Percentiles rank a stretch among this genome's conserved stretches.
Evolutionary conservation across 805 yeast species (phyloP).

Genomic region (Kuraishia piskuri): DNA sequence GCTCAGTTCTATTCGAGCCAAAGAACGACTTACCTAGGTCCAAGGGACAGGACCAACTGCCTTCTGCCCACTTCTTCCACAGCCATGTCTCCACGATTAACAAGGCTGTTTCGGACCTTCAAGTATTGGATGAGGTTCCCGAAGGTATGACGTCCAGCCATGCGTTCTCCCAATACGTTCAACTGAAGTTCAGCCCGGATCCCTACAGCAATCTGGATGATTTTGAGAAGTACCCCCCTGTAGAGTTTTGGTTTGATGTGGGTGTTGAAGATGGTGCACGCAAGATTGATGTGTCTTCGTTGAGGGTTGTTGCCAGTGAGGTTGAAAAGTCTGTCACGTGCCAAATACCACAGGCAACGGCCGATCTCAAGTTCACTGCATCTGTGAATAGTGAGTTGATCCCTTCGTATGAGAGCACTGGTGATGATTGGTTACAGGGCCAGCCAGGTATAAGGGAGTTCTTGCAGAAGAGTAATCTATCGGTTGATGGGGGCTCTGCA

Average conservation of each 20-base stretch:
- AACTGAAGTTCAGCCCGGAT: slow-evolving; percentile 23
- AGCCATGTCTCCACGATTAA: slow-evolving; percentile 17
- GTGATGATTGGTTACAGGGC: slow-evolving; percentile 23
- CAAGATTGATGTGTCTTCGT: not conserved
- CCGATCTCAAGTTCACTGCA: slow-evolving; percentile 22
- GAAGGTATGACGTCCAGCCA: slow-evolving; percentile 6
- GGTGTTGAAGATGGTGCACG: slow-evolving; percentile 6
- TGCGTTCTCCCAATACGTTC: slow-evolving; percentile 18
- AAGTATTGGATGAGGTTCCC: slow-evolving; percentile 14
- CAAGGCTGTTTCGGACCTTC: slow-evolving; percentile 13
- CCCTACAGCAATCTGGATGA: slow-evolving; percentile 15
- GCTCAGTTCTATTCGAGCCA: slow-evolving; percentile 13
- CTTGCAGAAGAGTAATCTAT: slow-evolving; percentile 12
- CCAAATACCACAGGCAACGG: slow-evolving; percentile 15
- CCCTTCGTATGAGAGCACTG: slow-evolving; percentile 12
- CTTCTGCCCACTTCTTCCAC: slow-evolving; percentile 14
- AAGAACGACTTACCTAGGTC: not conserved
- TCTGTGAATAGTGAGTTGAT: slow-evolving; percentile 2
- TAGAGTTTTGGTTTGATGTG: slow-evolving; percentile 23
- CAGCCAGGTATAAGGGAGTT: slow-evolving; percentile 38
- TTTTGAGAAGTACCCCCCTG: slow-evolving; percentile 17
- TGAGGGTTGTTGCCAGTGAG: slow-evolving; percentile 8
- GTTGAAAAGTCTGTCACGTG: slow-evolving; percentile 17
- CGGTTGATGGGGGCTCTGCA: not conserved
- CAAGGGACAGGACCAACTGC: slow-evolving; percentile 4